phyloP scores from a whole-genome alignment of 257 asterid genomes.

The Nicotiana benthamiana region DNA sequence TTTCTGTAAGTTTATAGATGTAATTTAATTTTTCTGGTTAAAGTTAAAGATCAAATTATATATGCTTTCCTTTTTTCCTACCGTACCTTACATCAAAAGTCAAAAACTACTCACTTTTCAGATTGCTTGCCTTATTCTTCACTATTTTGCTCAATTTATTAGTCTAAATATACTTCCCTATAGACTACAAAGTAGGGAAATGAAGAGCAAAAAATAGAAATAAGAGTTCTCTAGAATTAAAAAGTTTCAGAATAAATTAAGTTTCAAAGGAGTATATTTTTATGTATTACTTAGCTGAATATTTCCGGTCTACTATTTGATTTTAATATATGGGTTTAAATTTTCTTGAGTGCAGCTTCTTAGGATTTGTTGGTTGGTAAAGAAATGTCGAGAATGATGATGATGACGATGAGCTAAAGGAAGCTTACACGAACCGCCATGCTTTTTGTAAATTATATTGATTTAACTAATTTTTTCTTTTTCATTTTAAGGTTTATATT shows the following conservation, averaged over 20 bases:
- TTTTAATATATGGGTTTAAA: background rate
- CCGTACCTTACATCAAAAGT: too few relatives aligned
- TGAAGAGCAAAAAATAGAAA: background rate
- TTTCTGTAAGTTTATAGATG: background rate
- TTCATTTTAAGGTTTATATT: background rate
- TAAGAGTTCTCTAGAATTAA: background rate
- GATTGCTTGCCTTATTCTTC: too few relatives aligned
- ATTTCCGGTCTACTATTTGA: background rate
- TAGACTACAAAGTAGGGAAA: too few relatives aligned
- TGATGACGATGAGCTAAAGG: background rate
- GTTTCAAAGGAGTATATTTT: background rate
- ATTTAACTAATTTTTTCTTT: too few relatives aligned
- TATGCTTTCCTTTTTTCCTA: too few relatives aligned
- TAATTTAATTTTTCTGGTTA: too few relatives aligned
- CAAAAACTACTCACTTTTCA: too few relatives aligned
- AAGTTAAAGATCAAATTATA: too few relatives aligned
- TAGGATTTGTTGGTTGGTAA: slow-evolving; percentile 51
- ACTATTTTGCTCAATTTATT: too few relatives aligned
- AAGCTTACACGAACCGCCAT: background rate
- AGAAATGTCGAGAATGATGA: background rate
- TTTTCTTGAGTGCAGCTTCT: slow-evolving; percentile 27
- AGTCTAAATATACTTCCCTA: too few relatives aligned
- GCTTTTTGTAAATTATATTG: background rate
- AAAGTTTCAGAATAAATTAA: background rate
- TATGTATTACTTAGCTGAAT: background rate